Base-by-base conservation (phyloP, 192 early-diverging fungal species). In the Rhizophagus sp. region DNA sequence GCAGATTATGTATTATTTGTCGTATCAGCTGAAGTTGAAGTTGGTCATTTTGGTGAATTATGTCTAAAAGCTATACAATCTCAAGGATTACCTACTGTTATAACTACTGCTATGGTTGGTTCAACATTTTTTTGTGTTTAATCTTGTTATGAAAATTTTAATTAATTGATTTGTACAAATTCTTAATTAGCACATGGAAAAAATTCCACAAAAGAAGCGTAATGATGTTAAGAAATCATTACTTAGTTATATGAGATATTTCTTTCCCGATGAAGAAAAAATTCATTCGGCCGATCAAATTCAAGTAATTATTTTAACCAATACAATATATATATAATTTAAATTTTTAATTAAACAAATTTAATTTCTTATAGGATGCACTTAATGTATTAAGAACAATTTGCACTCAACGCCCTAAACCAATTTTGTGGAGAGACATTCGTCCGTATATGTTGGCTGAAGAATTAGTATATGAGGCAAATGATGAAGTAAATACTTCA, bases 371-470 rank as follows among this genome's bases (percentile, higher is more conserved):
- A 62, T 71, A 69, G 81, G 97, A 94, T 44, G 80, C 85, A 11
- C 81, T 94, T 72, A 89, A 89, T 63, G 85, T 93, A 22, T 81
- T 97, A 67, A 91, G 98, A 30, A 88, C 89, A 81, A 85, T 99
- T 62, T 90, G 96, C 10, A 88, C 90, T 33, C 94, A 95, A 70
- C 83, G 89, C 64, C 95, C 96, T 39, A 93, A 93, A 81, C 85
- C 89, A 50, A 84, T 97, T 75, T 86, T 84, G 30, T 98, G 98
- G 97, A 88, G 98, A 66, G 95, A 97, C 72, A 85, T 88, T 22
- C 92, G 94, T 71, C 90, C 95, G 13, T 99, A 99, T 83, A 84
- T 99, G 82, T 67, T 98, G 44, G 93, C 92, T 17, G 96, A 99
- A 17, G 63, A 80, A n/a, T 87, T 94, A 19, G 89, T 88, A 52